Percentiles rank a stretch among this genome's conserved stretches.
phyloP scores from a whole-genome alignment of 2,329 filamentous ascomycete genomes.

The Fragosphaeria purpurea region DNA sequence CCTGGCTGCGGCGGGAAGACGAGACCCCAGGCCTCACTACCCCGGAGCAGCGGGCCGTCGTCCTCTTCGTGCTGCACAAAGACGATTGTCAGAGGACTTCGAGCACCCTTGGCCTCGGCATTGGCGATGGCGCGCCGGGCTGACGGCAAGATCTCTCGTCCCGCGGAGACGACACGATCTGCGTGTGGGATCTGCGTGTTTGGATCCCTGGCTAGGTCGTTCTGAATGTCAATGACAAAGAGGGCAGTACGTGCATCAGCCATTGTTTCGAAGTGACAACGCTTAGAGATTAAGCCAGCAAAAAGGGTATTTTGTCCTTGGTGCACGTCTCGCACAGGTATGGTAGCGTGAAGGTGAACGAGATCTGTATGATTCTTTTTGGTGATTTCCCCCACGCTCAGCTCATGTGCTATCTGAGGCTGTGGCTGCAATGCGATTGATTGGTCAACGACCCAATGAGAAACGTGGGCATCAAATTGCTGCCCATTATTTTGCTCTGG shows the following conservation, averaged over 20 bases:
- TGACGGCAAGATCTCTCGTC: conserved; percentile 14
- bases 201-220: conserved; percentile 18
- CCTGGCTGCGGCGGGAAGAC: conserved; percentile 18
- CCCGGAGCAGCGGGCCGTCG: conserved; percentile 15
- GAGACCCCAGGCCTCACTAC: conserved; percentile 19
- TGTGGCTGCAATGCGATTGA: too few species aligned
- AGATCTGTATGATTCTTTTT: too few species aligned
- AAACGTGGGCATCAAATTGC: too few species aligned
- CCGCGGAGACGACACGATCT: conserved; percentile 15
- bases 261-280: not conserved
- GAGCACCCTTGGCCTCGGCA: not conserved
- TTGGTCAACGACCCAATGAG: too few species aligned
- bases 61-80: conserved; percentile 22
- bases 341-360: too few species aligned
- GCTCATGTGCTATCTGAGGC: too few species aligned
- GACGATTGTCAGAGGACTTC: conserved; percentile 12
- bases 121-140: conserved; percentile 10
- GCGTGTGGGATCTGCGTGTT: conserved; percentile 18
- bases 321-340: too few species aligned
- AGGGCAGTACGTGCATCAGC: conserved; percentile 14
- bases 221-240: conserved; percentile 25
- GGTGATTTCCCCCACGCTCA: too few species aligned
- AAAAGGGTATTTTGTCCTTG: too few species aligned
- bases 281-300: too few species aligned
- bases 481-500: too few species aligned